Evolutionary conservation across 306 rosid species (phyloP).

Genomic region (Prunus armeniaca): DNA sequence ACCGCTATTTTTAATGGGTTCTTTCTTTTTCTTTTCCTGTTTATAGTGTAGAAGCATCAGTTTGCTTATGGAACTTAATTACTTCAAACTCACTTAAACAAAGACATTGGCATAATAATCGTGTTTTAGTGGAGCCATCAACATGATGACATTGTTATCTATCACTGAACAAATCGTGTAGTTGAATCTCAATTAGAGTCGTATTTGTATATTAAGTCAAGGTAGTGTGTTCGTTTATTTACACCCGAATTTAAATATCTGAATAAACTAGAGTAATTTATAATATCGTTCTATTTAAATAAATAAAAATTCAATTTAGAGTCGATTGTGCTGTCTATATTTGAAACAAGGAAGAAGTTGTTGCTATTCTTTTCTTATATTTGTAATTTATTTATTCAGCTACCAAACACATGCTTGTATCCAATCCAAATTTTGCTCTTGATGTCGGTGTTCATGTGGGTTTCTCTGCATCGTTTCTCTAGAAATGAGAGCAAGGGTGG

Average conservation of each 20-base stretch:
- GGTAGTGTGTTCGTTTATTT: accelerated
- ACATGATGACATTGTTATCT: no score
- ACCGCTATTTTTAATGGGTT: neutral
- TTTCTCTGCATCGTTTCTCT: neutral
- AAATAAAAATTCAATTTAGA: no score
- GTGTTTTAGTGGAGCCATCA: no score
- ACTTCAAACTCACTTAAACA: neutral
- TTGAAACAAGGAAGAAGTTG: neutral
- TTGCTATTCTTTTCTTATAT: neutral
- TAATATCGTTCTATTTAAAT: no score
- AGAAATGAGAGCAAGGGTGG: neutral
- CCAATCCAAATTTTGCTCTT: neutral
- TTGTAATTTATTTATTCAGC: no score
- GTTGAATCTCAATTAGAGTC: no score
- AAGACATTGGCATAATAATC: no score
- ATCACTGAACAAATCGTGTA: no score
- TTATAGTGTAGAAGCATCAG: neutral
- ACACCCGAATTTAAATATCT: no score
- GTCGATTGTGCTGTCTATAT: neutral
- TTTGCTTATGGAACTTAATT: neutral
- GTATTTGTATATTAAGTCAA: no score
- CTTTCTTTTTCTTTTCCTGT: neutral
- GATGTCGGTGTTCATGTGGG: neutral
- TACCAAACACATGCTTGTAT: neutral
- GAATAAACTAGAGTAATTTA: no score